A percentile compares a stretch with the other conserved stretches of the same genome.
These are phyloP conservation scores for Myochromella boudieri DNA, from an alignment of 768 basidiomycete species.

Conservation along the genomic window DNA sequence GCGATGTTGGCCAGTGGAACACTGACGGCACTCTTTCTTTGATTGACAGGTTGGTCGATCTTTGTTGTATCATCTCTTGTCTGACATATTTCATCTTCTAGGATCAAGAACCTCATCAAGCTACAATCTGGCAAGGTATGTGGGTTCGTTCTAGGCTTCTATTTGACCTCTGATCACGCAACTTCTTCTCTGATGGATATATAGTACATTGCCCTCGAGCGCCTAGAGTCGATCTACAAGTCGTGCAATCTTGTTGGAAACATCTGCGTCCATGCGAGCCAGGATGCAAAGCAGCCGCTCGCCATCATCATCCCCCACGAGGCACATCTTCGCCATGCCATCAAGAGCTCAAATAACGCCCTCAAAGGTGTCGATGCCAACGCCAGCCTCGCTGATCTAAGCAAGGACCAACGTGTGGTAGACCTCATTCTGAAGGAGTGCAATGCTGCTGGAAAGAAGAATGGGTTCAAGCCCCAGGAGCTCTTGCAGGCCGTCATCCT, in stretches of 20 bases:
- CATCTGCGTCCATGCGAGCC: constrained; percentile 77
- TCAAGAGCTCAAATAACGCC: constrained; percentile 26
- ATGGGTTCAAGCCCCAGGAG: constrained; percentile 79
- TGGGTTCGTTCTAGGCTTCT: not conserved
- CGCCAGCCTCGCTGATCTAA: constrained; percentile 48
- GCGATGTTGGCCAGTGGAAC: constrained; percentile 96
- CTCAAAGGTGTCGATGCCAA: constrained; percentile 10
- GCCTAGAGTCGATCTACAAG: constrained; percentile 86
- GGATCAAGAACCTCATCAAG: constrained; percentile 25
- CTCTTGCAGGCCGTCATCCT: constrained; percentile 72
- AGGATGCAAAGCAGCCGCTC: constrained; percentile 79
- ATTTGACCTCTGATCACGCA: not conserved
- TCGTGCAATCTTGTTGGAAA: constrained; percentile 76
- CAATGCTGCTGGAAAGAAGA: constrained; percentile 79
- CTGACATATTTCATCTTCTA: constrained; percentile 27
- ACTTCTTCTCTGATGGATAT: not conserved
- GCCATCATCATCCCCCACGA: constrained; percentile 86
- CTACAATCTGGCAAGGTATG: constrained; percentile 22
- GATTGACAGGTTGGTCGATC: constrained; percentile 73
- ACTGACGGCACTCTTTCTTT: constrained; percentile 83
- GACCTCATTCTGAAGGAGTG: constrained; percentile 70
- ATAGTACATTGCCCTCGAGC: constrained; percentile 89
- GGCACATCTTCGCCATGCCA: constrained; percentile 56
- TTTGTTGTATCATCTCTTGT: not conserved
- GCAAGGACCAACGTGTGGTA: constrained; percentile 50